A percentile compares a stretch with the other conserved stretches of the same genome.
These are phyloP conservation scores for Fusarium sp. DNA, from an alignment of 2,329 filamentous ascomycete species.

Conservation along the genomic window DNA sequence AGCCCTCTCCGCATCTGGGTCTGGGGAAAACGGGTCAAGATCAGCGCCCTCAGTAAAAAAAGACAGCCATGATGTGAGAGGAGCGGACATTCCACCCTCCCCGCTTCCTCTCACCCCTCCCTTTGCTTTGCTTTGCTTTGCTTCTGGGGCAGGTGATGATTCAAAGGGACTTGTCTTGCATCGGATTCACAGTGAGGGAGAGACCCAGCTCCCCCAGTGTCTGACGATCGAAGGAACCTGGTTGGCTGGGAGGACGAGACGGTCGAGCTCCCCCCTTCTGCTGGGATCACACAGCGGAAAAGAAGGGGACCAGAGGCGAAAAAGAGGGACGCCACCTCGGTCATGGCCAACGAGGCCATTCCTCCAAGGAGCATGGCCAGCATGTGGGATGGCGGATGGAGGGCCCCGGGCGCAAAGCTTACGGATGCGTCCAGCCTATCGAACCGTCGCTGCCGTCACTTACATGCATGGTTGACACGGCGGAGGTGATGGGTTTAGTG, in stretches of 20 bases:
- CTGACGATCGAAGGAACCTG: constrained; percentile 28
- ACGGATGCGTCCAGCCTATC: constrained; percentile 17
- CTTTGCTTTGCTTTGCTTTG: no score
- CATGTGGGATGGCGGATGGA: constrained; percentile 20
- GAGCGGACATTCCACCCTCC: constrained; percentile 1
- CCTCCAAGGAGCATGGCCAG: constrained; percentile 27
- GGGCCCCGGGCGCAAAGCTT: constrained; percentile 26
- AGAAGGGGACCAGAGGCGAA: constrained; percentile 6
- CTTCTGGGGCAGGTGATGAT: not conserved
- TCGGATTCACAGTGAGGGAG: not conserved
- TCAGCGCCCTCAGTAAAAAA: constrained; percentile 11
- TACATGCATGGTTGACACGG: constrained; percentile 1
- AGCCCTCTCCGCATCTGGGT: constrained; percentile 22
- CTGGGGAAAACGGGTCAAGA: constrained; percentile 7
- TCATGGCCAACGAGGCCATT: constrained; percentile 26
- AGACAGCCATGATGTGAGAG: constrained; percentile 26
- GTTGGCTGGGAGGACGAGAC: constrained; percentile 7
- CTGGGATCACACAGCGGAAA: not conserved
- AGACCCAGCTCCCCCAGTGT: not conserved
- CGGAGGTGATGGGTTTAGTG: not conserved
- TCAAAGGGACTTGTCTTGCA: not conserved
- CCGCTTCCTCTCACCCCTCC: not conserved
- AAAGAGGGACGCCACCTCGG: constrained; percentile 29
- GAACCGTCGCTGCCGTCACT: constrained; percentile 1
- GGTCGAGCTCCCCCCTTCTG: not conserved